A percentile compares a stretch with the other conserved stretches of the same genome.
Conservation (phyloP, 2,329 filamentous ascomycete genomes). For the Aspergillus carbonarius region DNA sequence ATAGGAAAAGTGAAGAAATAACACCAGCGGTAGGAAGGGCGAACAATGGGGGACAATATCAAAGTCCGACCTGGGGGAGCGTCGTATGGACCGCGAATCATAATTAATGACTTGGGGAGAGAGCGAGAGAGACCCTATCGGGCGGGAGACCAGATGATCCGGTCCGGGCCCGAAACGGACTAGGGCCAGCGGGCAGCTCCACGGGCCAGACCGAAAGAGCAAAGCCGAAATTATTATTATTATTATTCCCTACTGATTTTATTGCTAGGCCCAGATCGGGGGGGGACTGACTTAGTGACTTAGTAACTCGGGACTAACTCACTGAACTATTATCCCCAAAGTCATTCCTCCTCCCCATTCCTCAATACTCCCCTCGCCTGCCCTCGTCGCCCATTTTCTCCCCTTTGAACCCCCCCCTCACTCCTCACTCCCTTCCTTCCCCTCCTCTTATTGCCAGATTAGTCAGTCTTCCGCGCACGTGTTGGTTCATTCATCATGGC, state of each 20-base stretch:
- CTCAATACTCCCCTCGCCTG: neutral
- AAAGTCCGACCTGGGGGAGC: neutral
- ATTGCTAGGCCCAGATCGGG: constrained; percentile 1
- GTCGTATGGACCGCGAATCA: neutral
- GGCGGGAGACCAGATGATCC: constrained; percentile 26
- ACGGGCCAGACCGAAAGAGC: constrained; percentile 21
- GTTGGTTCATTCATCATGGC: constrained; percentile 37
- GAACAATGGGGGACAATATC: neutral
- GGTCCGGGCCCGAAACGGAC: constrained; percentile 21
- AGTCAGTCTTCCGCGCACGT: neutral
- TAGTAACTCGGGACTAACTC: too few relatives aligned
- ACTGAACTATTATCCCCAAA: neutral
- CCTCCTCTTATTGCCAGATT: neutral
- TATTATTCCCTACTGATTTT: too few relatives aligned
- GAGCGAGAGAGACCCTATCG: neutral
- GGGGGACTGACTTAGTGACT: neutral
- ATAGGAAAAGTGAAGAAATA: neutral
- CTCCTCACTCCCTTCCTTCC: constrained; percentile 1
- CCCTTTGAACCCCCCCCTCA: constrained; percentile 5
- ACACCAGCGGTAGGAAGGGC: neutral
- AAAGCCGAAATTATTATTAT: neutral
- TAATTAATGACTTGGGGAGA: neutral
- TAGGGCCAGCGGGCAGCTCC: constrained; percentile 20
- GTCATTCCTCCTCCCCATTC: constrained; percentile 4
- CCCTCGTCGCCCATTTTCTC: constrained; percentile 1